These are phyloP conservation scores for Amanita inopinata DNA, from an alignment of 768 basidiomycete species.

Conservation along the genomic window DNA sequence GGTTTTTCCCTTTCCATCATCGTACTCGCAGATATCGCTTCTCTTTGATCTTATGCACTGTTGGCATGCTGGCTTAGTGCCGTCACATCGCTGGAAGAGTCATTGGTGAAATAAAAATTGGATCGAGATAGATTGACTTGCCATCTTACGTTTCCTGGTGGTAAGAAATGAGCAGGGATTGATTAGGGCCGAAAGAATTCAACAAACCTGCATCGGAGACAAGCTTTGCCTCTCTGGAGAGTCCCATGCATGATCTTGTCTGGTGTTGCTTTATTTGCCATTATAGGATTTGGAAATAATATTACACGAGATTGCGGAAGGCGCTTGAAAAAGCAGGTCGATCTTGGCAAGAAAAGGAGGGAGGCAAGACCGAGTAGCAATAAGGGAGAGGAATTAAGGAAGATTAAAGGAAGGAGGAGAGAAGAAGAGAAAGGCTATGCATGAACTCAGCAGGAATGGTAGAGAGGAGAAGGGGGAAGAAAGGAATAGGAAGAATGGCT, in stretches of 20 bases:
- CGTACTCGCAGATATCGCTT: conserved; percentile 65
- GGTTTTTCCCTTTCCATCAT: conserved; percentile 79
- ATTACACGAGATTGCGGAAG: conserved; percentile 12
- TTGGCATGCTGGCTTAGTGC: conserved; percentile 65
- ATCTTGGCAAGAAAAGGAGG: conserved; percentile 17
- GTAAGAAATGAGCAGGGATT: conserved; percentile 8
- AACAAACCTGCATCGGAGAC: conserved; percentile 56
- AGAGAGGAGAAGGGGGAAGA: conserved; percentile 14
- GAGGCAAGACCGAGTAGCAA: conserved; percentile 22
- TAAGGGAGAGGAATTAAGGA: conserved; percentile 12
- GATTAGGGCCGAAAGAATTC: conserved; percentile 1
- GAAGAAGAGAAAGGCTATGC: conserved; percentile 15
- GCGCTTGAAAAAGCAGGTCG: conserved; percentile 7
- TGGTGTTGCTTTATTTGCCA: conserved; percentile 34
- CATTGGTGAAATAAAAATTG: conserved; percentile 13
- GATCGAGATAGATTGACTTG: conserved; percentile 15
- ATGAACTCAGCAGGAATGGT: conserved; percentile 18
- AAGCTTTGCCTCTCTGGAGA: conserved; percentile 62
- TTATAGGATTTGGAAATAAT: conserved; percentile 22
- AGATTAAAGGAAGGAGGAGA: conserved; percentile 3
- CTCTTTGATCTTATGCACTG: conserved; percentile 77
- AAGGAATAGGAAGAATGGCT: conserved; percentile 12
- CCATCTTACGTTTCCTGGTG: conserved; percentile 64
- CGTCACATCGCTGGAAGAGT: conserved; percentile 59
- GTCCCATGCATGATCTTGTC: conserved; percentile 30